Base-by-base conservation (phyloP, 1,284 basidiomycete species). In the Tilletia caries region DNA sequence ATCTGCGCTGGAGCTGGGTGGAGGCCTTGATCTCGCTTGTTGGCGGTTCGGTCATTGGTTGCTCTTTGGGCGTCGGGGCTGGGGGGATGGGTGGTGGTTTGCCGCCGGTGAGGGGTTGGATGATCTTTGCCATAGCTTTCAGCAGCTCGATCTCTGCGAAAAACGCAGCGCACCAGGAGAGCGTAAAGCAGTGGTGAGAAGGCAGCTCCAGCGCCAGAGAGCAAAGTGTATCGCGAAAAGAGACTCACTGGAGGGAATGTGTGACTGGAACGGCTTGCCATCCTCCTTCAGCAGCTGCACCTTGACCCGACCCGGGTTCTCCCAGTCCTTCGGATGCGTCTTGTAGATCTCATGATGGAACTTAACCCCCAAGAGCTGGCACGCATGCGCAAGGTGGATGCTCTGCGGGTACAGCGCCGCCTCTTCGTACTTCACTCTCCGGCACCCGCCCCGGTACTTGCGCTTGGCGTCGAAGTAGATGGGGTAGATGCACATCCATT, bases 391-490 rank as follows among this genome's bases (percentile, higher is more conserved):
- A 69, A 98, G 93, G 81, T 93, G 91, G 74, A 92, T 90, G 84
- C 92, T 93, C 68, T 94, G 88, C 3, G 95, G 95, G 91, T 92
- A 97, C 89, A 93, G 94, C n/a, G 95, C 84, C 71, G 91, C 88
- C 82, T 92, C 90, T 69, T 88, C 86, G 67, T 93, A 88, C 25
- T 90, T 85, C 37, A 98, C 89, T 67, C 94, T 88, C 48, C 95
- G 89, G 75, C 91, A 89, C 20, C 93, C 92, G 10, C 88, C 90
- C 8, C 89, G 88, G 82, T 91, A 91, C 2, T 92, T 89, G 13
- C 90, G 90, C 84, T 97, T 97, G 60, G 94, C 93, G 83, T 98
- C 95, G 74, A 98, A 89, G 85, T 98, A 98, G 79, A 96, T 91
- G 2, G 95, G 95, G 83, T 98, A 98, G 80, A 98, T 88, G 76